Evolutionary conservation across 768 basidiomycete genomes (phyloP).

Genomic region (Auricularia sp.): DNA sequence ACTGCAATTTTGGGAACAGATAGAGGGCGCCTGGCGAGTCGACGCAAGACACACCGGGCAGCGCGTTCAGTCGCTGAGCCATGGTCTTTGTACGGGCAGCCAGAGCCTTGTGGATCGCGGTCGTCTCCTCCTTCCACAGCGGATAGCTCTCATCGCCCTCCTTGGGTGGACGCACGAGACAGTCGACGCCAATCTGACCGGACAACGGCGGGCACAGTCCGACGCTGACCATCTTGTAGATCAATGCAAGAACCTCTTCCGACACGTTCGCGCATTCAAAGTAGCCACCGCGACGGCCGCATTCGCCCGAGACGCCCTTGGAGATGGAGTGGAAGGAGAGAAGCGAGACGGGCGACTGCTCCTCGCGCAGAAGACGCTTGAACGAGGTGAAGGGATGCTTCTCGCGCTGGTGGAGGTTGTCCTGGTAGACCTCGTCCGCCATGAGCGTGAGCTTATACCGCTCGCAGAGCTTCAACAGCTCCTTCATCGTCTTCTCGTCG

Average conservation of each 20-base stretch:
- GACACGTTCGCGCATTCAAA: slow-evolving; percentile 84
- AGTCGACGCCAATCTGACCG: slow-evolving; percentile 92
- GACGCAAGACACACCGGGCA: slow-evolving; percentile 86
- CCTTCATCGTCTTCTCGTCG: slow-evolving; percentile 55
- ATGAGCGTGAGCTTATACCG: slow-evolving; percentile 77
- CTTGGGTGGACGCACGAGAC: slow-evolving; percentile 84
- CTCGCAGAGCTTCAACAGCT: slow-evolving; percentile 78
- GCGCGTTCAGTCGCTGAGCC: slow-evolving; percentile 66
- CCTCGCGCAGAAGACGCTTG: slow-evolving; percentile 70
- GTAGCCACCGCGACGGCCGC: slow-evolving; percentile 94
- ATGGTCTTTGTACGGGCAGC: slow-evolving; percentile 61
- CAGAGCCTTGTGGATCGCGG: slow-evolving; percentile 65
- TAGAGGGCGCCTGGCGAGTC: slow-evolving; percentile 89
- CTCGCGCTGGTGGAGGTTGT: slow-evolving; percentile 65
- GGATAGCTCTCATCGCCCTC: slow-evolving; percentile 64
- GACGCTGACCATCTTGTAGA: slow-evolving; percentile 96
- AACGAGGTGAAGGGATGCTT: slow-evolving; percentile 82
- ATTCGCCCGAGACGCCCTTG: slow-evolving; percentile 93
- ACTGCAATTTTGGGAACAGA: slow-evolving; percentile 74
- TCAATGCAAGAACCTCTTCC: slow-evolving; percentile 66
- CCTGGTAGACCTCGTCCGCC: slow-evolving; percentile 98
- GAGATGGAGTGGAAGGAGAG: slow-evolving; percentile 97
- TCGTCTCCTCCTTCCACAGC: slow-evolving; percentile 78
- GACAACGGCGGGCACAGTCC: slow-evolving; percentile 80
- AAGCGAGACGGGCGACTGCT: slow-evolving; percentile 68